Evolutionary conservation across 2,329 filamentous ascomycete genomes (phyloP).

Genomic region (Xylariaceae sp.): DNA sequence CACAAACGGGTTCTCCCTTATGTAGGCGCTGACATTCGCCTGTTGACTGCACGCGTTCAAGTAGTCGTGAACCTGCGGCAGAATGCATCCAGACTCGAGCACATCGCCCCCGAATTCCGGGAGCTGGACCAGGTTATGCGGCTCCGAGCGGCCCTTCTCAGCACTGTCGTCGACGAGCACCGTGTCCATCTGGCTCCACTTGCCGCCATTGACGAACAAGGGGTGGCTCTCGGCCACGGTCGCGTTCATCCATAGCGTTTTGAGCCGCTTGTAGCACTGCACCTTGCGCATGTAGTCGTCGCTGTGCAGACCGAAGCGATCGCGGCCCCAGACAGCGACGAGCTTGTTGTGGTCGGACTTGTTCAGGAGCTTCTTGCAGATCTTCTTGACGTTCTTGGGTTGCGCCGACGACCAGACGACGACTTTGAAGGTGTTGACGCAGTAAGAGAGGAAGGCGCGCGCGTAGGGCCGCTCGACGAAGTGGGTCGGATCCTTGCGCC

Average conservation of each 20-base stretch:
- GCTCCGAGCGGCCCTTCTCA: constrained; percentile 77
- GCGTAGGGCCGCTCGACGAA: constrained; percentile 67
- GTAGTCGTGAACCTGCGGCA: constrained; percentile 58
- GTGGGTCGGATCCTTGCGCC: constrained; percentile 40
- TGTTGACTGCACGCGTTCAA: constrained; percentile 51
- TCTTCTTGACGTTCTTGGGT: constrained; percentile 62
- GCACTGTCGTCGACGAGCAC: constrained; percentile 80
- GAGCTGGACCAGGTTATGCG: constrained; percentile 73
- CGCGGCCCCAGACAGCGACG: constrained; percentile 70
- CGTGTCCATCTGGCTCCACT: constrained; percentile 81
- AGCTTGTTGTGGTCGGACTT: constrained; percentile 49
- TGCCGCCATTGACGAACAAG: constrained; percentile 33
- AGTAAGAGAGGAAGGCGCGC: constrained; percentile 63
- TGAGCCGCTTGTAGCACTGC: constrained; percentile 85
- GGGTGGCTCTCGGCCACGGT: constrained; percentile 42
- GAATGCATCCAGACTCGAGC: constrained; percentile 39
- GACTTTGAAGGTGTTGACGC: constrained; percentile 68
- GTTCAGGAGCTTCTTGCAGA: constrained; percentile 62
- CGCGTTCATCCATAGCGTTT: constrained; percentile 60
- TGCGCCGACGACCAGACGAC: constrained; percentile 89
- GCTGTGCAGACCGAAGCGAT: constrained; percentile 62
- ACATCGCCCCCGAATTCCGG: constrained; percentile 63
- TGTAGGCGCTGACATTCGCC: constrained; percentile 58
- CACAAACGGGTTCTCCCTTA: constrained; percentile 47
- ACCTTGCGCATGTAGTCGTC: constrained; percentile 64